phyloP scores from a whole-genome alignment of 2,329 filamentous ascomycete genomes.

The Acrocalymma vagum region DNA sequence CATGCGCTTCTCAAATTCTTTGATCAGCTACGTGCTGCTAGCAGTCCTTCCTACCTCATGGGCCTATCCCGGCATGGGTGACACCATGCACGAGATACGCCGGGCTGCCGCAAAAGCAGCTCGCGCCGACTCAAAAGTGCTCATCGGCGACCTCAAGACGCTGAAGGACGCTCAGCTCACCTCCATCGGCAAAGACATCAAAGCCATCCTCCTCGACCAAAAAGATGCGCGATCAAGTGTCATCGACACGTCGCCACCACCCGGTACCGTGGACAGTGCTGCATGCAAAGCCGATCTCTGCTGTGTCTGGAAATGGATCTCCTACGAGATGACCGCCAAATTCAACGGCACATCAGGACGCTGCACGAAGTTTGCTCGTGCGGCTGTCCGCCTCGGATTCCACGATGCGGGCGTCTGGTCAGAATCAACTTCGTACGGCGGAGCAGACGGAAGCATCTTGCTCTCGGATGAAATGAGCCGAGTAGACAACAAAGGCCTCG shows the following conservation, averaged over 20 bases:
- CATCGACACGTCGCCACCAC: constrained; percentile 32
- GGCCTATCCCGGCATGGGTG: constrained; percentile 41
- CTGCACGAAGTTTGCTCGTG: constrained; percentile 41
- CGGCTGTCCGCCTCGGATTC: constrained; percentile 42
- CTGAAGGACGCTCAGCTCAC: constrained; percentile 39
- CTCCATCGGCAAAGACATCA: constrained; percentile 42
- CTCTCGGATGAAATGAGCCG: constrained; percentile 39
- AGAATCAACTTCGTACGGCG: constrained; percentile 34
- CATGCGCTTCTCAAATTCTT: not conserved
- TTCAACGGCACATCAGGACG: constrained; percentile 45
- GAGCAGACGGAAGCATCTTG: constrained; percentile 43
- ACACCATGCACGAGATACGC: constrained; percentile 28
- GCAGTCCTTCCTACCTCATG: constrained; percentile 15
- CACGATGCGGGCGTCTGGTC: constrained; percentile 45
- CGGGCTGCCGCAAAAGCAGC: constrained; percentile 22
- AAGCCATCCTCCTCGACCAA: constrained; percentile 39
- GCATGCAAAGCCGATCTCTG: constrained; percentile 45
- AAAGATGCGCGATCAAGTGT: constrained; percentile 28
- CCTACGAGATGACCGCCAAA: constrained; percentile 42
- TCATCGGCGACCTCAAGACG: constrained; percentile 45
- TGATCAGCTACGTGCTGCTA: constrained; percentile 28
- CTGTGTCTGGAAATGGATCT: constrained; percentile 47
- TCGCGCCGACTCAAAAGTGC: constrained; percentile 37
- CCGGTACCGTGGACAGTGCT: constrained; percentile 37
- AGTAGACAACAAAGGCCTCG: constrained; percentile 38